These are phyloP conservation scores for Trichophyton simii DNA, from an alignment of 2,329 filamentous ascomycete species.

Conservation along the genomic window DNA sequence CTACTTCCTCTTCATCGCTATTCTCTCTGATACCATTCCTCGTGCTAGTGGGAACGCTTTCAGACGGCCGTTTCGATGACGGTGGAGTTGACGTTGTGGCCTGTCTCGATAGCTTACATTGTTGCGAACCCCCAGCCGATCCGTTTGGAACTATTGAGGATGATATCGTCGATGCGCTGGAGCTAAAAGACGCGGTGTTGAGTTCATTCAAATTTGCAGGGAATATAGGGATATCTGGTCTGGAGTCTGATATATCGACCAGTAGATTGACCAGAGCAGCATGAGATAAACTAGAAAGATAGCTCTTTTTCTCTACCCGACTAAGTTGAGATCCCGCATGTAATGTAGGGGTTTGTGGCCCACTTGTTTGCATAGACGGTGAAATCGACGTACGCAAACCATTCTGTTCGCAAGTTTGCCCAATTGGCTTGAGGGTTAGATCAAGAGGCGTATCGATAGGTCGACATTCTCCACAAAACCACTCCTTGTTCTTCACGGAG, in stretches of 20 bases:
- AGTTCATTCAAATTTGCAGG: slow-evolving; percentile 26
- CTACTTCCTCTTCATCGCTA: slow-evolving; percentile 34
- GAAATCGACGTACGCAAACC: background rate
- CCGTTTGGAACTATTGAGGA: background rate
- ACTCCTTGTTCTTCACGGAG: slow-evolving; percentile 52
- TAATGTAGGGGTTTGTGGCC: slow-evolving; percentile 11
- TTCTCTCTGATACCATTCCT: slow-evolving; percentile 17
- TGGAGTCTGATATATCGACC: slow-evolving; percentile 46
- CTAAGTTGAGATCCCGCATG: slow-evolving; percentile 22
- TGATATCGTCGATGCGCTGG: slow-evolving; percentile 5
- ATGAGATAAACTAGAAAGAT: slow-evolving; percentile 50
- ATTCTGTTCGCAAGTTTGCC: background rate
- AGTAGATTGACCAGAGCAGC: slow-evolving; percentile 52
- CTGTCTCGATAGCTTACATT: background rate
- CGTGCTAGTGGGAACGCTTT: background rate
- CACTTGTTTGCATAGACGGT: background rate
- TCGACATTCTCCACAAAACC: slow-evolving; percentile 55
- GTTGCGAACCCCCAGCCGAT: background rate
- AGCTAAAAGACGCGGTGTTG: slow-evolving; percentile 7
- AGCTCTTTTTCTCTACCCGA: slow-evolving; percentile 44
- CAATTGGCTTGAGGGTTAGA: background rate
- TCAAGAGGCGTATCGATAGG: slow-evolving; percentile 14
- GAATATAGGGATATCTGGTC: slow-evolving; percentile 57
- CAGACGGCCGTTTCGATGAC: background rate
- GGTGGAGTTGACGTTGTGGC: background rate